Evolutionary conservation across 257 asterid species (phyloP), one percentile per base, ranked within the genome.

Genomic region (Verbena officinalis): DNA sequence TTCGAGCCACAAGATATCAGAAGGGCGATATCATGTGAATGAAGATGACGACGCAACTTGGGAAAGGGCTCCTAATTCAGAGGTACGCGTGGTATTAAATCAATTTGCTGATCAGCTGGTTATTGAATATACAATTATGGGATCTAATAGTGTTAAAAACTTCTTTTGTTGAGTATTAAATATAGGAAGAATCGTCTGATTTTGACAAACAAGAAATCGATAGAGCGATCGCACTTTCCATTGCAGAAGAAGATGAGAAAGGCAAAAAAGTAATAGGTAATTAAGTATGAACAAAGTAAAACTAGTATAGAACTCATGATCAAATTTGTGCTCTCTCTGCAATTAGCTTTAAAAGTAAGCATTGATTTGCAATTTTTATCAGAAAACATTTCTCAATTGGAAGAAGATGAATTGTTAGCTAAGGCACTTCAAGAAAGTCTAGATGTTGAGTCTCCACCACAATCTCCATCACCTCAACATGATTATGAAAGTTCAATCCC

Each of bases 181-280:
- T 54, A 24, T 14, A 90, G 96, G 95, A 79, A 39, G 70, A 71
- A 34, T 78, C 64, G 69, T 88, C 96, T 15, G 95, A 91, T 55
- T 84, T 86, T 56, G 96, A 86, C 72, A 72, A 65, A 24, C 94
- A 91, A 74, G 96, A 91, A 64, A 83, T 86, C 61, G 96, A 88
- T 77, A 82, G 70, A 57, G 97, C 97, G 31, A 84, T 91, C 51
- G 96, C 95, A 46, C 78, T 84, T 65, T 91, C 97, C 31, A 79
- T 88, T 69, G 89, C 84, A 15, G 97, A 77, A 61, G 89, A 81
- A 70, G 89, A 91, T 39, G 79, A 75, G 59, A 91, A 86, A 73
- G 93, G 95, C 38, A 90, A 90, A 71, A 79, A 72, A 73, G 83
- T 84, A 42, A 70, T 83, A 20, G 93, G 95, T 85, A 58, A 77